Conservation (phyloP, 805 yeast genomes). For the Starmerella vitae region DNA sequence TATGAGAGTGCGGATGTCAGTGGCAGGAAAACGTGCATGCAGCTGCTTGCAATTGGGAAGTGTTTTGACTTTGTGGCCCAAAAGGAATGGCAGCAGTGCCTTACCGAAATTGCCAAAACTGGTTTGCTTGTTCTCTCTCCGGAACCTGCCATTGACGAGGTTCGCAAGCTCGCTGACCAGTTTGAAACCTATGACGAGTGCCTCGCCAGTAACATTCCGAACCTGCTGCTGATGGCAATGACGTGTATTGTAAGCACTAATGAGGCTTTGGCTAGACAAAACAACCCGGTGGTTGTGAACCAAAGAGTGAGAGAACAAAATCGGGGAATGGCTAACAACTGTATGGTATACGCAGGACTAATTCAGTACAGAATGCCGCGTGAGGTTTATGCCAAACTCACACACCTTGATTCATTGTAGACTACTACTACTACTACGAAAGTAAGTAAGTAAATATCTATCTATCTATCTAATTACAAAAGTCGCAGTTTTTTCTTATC, state of each 20-base stretch:
- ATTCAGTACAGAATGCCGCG: conserved; percentile 85
- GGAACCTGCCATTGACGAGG: conserved; percentile 35
- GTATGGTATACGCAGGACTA: conserved; percentile 92
- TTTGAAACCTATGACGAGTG: conserved; percentile 52
- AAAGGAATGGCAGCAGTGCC: conserved; percentile 45
- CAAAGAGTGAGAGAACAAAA: conserved; percentile 19
- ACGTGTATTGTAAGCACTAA: conserved; percentile 47
- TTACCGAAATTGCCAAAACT: conserved; percentile 43
- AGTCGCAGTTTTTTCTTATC: conserved; percentile 12
- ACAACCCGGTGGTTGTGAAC: conserved; percentile 14
- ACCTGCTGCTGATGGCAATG: conserved; percentile 68
- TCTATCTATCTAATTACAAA: too few relatives aligned
- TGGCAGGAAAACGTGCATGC: conserved; percentile 48
- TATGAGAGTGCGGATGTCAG: conserved; percentile 30
- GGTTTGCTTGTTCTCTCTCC: conserved; percentile 51
- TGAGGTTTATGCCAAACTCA: conserved; percentile 21
- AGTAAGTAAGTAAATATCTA: not conserved
- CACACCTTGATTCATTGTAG: conserved; percentile 19
- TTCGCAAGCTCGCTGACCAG: conserved; percentile 58
- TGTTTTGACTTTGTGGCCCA: conserved; percentile 48
- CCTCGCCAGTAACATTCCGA: conserved; percentile 67
- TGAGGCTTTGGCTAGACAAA: conserved; percentile 26
- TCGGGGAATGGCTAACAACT: conserved; percentile 46
- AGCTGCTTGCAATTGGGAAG: conserved; percentile 51
- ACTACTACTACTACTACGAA: not conserved